These are phyloP conservation scores for Chamaecrista fasciculata DNA, from an alignment of 306 rosid species.

Conservation along the genomic window DNA sequence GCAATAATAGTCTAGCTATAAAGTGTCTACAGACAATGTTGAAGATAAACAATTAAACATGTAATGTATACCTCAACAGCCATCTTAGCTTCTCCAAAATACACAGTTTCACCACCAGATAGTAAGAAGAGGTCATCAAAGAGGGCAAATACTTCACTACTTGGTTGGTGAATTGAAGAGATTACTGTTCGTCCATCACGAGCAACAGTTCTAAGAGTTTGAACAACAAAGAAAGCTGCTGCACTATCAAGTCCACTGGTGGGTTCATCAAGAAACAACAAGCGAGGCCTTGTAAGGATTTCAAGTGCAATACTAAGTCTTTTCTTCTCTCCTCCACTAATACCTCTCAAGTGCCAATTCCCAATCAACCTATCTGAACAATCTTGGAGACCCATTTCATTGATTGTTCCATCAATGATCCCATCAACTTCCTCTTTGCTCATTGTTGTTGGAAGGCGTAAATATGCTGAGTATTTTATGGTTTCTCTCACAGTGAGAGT, in stretches of 20 bases:
- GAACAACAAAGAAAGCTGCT: constrained; percentile 78
- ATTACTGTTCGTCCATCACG: constrained; percentile 77
- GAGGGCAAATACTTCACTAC: constrained; percentile 84
- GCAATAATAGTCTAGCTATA: neutral
- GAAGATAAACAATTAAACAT: neutral
- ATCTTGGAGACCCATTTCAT: constrained; percentile 88
- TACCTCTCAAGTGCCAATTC: constrained; percentile 79
- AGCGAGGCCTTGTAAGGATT: constrained; percentile 71
- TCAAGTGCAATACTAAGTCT: constrained; percentile 83
- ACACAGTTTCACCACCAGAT: constrained; percentile 80
- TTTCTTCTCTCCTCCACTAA: constrained; percentile 91
- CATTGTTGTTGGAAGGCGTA: constrained; percentile 62
- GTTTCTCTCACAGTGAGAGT: constrained; percentile 75
- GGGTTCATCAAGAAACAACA: constrained; percentile 83
- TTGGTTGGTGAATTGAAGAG: constrained; percentile 85
- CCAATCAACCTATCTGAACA: constrained; percentile 74
- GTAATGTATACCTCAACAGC: constrained; percentile 55
- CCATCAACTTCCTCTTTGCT: constrained; percentile 47
- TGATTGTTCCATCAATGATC: constrained; percentile 67
- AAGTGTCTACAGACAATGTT: neutral
- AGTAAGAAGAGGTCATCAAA: constrained; percentile 83
- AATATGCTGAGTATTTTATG: constrained; percentile 61
- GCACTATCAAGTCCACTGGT: constrained; percentile 94
- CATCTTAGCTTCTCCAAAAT: constrained; percentile 77
- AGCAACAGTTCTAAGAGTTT: constrained; percentile 72